Conservation (phyloP, 2,329 filamentous ascomycete genomes). For the Xylaria sp. region DNA sequence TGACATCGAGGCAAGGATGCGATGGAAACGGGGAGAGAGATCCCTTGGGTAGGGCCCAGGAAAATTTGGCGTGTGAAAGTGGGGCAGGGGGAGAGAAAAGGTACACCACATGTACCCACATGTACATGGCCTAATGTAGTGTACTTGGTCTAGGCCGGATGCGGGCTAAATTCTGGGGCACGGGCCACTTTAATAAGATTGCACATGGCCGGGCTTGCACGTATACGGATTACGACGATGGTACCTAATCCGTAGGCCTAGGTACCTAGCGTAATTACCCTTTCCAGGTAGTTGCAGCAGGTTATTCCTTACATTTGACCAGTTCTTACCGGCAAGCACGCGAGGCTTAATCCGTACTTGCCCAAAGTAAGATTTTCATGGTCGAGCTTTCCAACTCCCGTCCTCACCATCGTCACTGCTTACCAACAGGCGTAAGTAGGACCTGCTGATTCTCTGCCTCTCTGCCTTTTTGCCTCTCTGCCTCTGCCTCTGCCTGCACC, state of each 20-base stretch:
- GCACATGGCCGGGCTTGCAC: not conserved
- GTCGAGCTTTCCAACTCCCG: too few relatives aligned
- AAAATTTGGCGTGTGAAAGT: constrained; percentile 18
- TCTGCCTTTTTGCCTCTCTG: too few relatives aligned
- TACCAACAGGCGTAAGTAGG: not conserved
- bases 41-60: not conserved
- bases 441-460: too few relatives aligned
- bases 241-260: not conserved
- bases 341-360: not conserved
- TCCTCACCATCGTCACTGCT: not conserved
- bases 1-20: not conserved
- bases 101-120: not conserved
- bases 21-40: not conserved
- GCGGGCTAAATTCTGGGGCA: not conserved
- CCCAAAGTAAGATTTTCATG: too few relatives aligned
- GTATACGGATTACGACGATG: not conserved
- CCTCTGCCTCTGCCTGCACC: not conserved
- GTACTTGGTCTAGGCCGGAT: not conserved
- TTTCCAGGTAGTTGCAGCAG: too few relatives aligned
- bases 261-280: not conserved
- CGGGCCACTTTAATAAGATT: not conserved
- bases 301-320: not conserved
- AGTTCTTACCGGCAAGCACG: not conserved
- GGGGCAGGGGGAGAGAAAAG: not conserved
- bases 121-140: not conserved